phyloP scores from a whole-genome alignment of 805 yeast genomes.

The Yarrowia hollandica region DNA sequence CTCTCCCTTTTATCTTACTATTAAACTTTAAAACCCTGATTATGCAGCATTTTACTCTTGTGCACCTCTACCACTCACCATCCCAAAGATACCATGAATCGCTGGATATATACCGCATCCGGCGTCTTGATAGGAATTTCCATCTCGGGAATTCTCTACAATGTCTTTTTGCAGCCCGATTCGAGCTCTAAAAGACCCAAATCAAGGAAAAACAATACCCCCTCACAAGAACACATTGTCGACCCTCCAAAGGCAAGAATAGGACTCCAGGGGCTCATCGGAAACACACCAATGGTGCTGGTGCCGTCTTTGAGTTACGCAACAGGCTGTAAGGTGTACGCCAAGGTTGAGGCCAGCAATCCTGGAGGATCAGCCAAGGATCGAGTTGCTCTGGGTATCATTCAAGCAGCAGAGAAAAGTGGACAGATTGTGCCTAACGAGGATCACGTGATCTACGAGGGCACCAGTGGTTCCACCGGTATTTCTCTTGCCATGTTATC shows the following conservation, averaged over 20 bases:
- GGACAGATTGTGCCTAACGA: slow-evolving; percentile 59
- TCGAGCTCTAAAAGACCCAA: not conserved
- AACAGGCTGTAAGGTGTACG: slow-evolving; percentile 82
- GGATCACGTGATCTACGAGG: slow-evolving; percentile 84
- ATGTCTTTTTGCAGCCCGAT: not conserved
- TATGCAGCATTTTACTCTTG: slow-evolving; percentile 3
- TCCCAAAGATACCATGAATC: slow-evolving; percentile 3
- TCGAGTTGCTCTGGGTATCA: slow-evolving; percentile 84
- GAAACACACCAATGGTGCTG: slow-evolving; percentile 83
- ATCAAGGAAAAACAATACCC: not conserved
- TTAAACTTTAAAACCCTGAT: slow-evolving; percentile 6
- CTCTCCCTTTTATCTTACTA: not conserved
- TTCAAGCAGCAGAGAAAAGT: slow-evolving; percentile 60
- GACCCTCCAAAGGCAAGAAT: slow-evolving; percentile 8
- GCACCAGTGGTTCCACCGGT: slow-evolving; percentile 97
- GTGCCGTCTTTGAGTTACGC: slow-evolving; percentile 65
- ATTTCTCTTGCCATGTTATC: slow-evolving; percentile 90
- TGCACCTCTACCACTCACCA: not conserved
- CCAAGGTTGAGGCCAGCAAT: slow-evolving; percentile 79
- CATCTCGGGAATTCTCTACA: slow-evolving; percentile 9
- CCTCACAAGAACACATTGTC: not conserved
- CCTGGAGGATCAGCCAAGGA: slow-evolving; percentile 98
- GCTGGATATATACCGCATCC: slow-evolving; percentile 11
- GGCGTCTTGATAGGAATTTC: slow-evolving; percentile 5
- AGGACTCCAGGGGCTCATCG: slow-evolving; percentile 80